phyloP scores from a whole-genome alignment of 1,284 basidiomycete species.

The Farysia itapuensis region DNA sequence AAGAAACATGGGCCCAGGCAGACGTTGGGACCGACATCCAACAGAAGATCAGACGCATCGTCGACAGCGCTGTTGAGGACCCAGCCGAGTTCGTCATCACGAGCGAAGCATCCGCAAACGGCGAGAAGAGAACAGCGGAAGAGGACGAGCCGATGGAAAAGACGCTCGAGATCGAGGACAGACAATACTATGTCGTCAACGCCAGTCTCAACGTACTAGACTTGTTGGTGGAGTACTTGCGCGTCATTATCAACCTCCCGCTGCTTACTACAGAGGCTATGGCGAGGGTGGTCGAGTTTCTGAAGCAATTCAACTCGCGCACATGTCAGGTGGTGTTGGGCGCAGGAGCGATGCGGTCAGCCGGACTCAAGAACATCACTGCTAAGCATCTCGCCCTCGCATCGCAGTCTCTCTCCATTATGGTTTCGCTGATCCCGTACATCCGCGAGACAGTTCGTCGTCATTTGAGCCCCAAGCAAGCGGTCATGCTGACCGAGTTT shows the following conservation, averaged over 20 bases:
- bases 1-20: conserved; percentile 81
- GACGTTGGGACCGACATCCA: conserved; percentile 74
- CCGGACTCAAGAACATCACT: conserved; percentile 96
- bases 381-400: conserved; percentile 92
- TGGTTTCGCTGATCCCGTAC: conserved; percentile 94
- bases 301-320: conserved; percentile 88
- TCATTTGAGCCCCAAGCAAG: conserved; percentile 87
- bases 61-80: conserved; percentile 80
- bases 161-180: conserved; percentile 78
- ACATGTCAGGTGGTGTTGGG: conserved; percentile 98
- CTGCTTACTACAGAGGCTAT: conserved; percentile 90
- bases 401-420: conserved; percentile 89
- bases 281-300: conserved; percentile 87
- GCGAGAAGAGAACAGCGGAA: neutral
- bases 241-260: conserved; percentile 82
- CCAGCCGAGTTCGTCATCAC: conserved; percentile 65
- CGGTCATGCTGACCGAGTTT: conserved; percentile 94
- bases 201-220: conserved; percentile 79
- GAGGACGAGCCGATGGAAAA: conserved; percentile 61
- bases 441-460: conserved; percentile 89
- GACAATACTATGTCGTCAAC: conserved; percentile 66
- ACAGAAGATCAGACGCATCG: conserved; percentile 71
- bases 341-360: conserved; percentile 95
- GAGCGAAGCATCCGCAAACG: neutral
- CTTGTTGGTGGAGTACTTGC: conserved; percentile 81